Percentiles rank a stretch among this genome's conserved stretches.
Conservation (phyloP, 306 rosid species). For the Astragalus glycyphyllos region DNA sequence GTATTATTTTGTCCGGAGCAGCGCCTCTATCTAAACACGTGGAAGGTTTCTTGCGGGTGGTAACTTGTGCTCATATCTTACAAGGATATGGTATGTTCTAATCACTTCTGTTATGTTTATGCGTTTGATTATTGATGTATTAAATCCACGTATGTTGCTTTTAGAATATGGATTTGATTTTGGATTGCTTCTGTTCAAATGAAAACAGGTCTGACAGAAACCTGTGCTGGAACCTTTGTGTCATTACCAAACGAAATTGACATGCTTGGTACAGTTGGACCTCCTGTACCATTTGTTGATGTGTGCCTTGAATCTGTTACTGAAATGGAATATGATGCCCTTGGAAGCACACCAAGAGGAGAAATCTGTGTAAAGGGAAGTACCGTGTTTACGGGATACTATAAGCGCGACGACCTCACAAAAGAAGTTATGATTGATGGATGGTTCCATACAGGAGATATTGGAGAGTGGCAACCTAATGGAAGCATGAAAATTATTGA, state of each 20-base stretch:
- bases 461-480: slow-evolving; percentile 94
- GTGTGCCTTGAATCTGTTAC: slow-evolving; percentile 89
- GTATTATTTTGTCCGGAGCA: slow-evolving; percentile 88
- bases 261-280: slow-evolving; percentile 93
- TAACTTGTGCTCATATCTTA: slow-evolving; percentile 78
- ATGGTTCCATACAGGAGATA: slow-evolving; percentile 98
- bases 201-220: slow-evolving; percentile 55
- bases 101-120: background rate
- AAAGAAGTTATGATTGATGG: slow-evolving; percentile 77
- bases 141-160: background rate
- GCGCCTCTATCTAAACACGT: slow-evolving; percentile 86
- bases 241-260: slow-evolving; percentile 64
- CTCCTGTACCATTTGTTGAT: slow-evolving; percentile 86
- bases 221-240: slow-evolving; percentile 89
- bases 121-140: background rate
- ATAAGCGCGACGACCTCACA: slow-evolving; percentile 90
- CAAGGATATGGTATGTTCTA: slow-evolving; percentile 87
- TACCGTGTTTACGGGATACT: slow-evolving; percentile 78
- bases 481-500: slow-evolving; percentile 90
- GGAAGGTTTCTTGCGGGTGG: slow-evolving; percentile 82
- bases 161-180: slow-evolving; percentile 8
- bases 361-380: slow-evolving; percentile 82
- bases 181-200: background rate
- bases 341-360: slow-evolving; percentile 71
- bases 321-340: slow-evolving; percentile 92